Evolutionary conservation across 2,329 filamentous ascomycete species (phyloP).

Genomic region (Stemphylium vesicarium): DNA sequence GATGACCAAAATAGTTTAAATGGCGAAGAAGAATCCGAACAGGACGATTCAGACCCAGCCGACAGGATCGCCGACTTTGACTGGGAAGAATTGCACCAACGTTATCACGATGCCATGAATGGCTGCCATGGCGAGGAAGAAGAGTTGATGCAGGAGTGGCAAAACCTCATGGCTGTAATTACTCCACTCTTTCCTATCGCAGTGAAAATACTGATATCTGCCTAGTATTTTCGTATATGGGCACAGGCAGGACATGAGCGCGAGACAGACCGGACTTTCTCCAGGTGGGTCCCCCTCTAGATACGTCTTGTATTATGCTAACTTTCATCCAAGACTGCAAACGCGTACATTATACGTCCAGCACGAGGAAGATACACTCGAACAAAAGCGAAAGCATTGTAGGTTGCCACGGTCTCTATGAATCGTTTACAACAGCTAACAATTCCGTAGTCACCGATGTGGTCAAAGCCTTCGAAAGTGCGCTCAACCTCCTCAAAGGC

Average conservation of each 20-base stretch:
- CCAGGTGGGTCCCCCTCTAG: constrained; percentile 61
- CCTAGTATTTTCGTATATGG: constrained; percentile 81
- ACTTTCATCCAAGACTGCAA: constrained; percentile 63
- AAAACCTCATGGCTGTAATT: constrained; percentile 52
- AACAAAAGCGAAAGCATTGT: constrained; percentile 82
- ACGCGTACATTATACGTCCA: constrained; percentile 80
- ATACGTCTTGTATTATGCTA: not conserved
- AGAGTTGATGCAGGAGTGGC: constrained; percentile 70
- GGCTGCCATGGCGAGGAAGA: constrained; percentile 69
- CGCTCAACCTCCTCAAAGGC: constrained; percentile 53
- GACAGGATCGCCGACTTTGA: constrained; percentile 64
- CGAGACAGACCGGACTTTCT: constrained; percentile 78
- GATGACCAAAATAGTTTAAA: constrained; percentile 16
- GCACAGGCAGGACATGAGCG: constrained; percentile 72
- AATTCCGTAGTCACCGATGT: constrained; percentile 51
- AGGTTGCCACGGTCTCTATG: constrained; percentile 45
- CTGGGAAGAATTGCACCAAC: constrained; percentile 77
- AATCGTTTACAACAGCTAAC: not conserved
- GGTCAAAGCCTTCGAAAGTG: constrained; percentile 57
- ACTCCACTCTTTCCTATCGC: not conserved
- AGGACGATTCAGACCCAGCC: constrained; percentile 36
- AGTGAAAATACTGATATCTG: constrained; percentile 12
- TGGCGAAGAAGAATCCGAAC: constrained; percentile 15
- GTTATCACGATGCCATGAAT: constrained; percentile 70
- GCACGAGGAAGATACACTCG: constrained; percentile 72